These are phyloP conservation scores for Wickerhamiella qilinensis DNA, from an alignment of 805 yeast species.

Conservation along the genomic window DNA sequence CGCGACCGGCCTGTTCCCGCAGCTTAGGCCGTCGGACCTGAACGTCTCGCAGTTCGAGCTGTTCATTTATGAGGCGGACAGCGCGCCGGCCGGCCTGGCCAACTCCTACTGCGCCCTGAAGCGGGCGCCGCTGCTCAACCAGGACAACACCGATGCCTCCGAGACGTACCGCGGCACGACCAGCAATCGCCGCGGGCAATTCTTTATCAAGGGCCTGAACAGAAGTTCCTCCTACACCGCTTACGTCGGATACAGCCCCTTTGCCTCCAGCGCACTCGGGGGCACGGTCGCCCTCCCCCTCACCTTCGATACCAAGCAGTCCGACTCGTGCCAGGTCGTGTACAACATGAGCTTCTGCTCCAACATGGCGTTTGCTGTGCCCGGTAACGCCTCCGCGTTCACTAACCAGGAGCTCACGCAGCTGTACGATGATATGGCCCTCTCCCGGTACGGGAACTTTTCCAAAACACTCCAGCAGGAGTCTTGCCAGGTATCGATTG, in stretches of 20 bases:
- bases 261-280: slow-evolving; percentile 24
- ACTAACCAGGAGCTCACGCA: slow-evolving; percentile 24
- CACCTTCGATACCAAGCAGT: slow-evolving; percentile 36
- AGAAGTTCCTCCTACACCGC: slow-evolving; percentile 47
- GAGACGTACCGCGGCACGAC: slow-evolving; percentile 31
- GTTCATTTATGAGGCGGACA: neutral
- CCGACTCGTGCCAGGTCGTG: slow-evolving; percentile 50
- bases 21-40: neutral
- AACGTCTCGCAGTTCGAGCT: slow-evolving; percentile 16
- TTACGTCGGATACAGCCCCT: slow-evolving; percentile 33
- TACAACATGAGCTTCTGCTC: slow-evolving; percentile 63
- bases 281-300: slow-evolving; percentile 48
- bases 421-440: slow-evolving; percentile 52
- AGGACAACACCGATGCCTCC: slow-evolving; percentile 19
- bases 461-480: slow-evolving; percentile 58
- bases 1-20: neutral
- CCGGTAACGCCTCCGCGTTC: slow-evolving; percentile 30
- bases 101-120: slow-evolving; percentile 59
- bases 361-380: slow-evolving; percentile 78
- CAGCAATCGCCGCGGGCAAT: slow-evolving; percentile 34
- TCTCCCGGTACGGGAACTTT: slow-evolving; percentile 43
- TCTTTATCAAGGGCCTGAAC: slow-evolving; percentile 45
- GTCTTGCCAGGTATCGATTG: slow-evolving; percentile 51
- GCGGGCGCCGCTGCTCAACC: slow-evolving; percentile 30
- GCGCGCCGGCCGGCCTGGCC: slow-evolving; percentile 21